Percentiles rank a stretch among this genome's conserved stretches.
Evolutionary conservation across 148 eudicot genomes (phyloP).

Genomic region (Arbutus unedo): DNA sequence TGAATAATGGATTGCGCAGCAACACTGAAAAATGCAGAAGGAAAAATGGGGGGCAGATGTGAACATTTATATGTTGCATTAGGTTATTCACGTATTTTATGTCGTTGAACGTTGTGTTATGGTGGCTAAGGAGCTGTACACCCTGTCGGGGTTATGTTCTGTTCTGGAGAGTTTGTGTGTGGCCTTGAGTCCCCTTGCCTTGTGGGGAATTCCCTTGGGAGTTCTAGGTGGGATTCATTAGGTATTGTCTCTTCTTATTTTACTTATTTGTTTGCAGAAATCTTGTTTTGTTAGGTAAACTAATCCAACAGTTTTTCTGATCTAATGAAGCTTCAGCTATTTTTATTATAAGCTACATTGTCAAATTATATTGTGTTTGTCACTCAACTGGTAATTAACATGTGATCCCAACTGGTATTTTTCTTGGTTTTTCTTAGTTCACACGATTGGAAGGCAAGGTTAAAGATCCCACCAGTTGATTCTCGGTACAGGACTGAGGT

Average conservation of each 20-base stretch:
- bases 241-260: no score
- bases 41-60: no score
- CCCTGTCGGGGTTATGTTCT: background rate
- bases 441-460: slow-evolving; percentile 73
- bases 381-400: background rate
- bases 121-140: no score
- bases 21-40: no score
- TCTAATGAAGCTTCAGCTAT: background rate
- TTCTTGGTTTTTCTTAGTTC: slow-evolving; percentile 34
- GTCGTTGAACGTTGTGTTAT: no score
- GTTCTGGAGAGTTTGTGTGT: background rate
- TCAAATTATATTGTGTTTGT: background rate
- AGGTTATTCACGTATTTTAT: no score
- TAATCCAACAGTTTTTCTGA: background rate
- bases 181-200: background rate
- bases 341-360: background rate
- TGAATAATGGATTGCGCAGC: no score
- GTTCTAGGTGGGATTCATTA: no score
- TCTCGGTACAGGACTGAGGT: slow-evolving; percentile 84
- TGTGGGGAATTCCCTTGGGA: no score
- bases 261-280: no score
- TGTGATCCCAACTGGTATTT: background rate
- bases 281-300: background rate
- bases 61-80: no score
- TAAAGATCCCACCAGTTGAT: slow-evolving; percentile 65